These are phyloP conservation scores for Lichtheimia corymbifera DNA, from an alignment of 371 early-diverging fungal species.

Conservation along the genomic window DNA sequence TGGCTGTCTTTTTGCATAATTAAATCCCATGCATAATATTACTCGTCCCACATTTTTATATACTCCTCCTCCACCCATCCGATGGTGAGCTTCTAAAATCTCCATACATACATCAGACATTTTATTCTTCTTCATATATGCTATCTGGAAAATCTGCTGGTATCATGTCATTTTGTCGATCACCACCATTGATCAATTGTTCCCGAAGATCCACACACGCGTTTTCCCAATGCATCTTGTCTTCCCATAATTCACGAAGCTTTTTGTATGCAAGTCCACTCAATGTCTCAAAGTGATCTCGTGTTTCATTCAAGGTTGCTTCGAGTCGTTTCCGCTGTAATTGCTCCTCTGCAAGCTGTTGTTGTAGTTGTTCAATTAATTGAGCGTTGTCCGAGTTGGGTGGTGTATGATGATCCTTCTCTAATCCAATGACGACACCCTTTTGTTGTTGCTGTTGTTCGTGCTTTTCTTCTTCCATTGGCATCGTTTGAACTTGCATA, in stretches of 20 bases:
- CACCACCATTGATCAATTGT: too few relatives aligned
- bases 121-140: too few relatives aligned
- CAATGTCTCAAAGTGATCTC: conserved; percentile 58
- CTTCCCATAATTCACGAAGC: conserved; percentile 57
- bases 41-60: too few relatives aligned
- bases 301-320: conserved; percentile 53
- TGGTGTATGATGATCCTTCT: background rate
- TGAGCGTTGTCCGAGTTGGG: background rate
- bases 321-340: conserved; percentile 36
- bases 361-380: conserved; percentile 22
- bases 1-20: too few relatives aligned
- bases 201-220: conserved; percentile 42
- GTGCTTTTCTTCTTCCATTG: background rate
- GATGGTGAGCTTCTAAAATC: too few relatives aligned
- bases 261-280: conserved; percentile 58
- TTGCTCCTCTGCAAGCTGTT: conserved; percentile 30
- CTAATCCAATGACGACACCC: background rate
- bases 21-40: too few relatives aligned
- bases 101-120: too few relatives aligned
- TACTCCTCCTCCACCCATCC: too few relatives aligned
- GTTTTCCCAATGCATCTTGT: conserved; percentile 49
- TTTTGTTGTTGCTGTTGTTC: background rate
- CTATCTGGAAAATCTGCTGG: too few relatives aligned
- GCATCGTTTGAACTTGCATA: conserved; percentile 24
- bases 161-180: too few relatives aligned